Base-by-base conservation (phyloP, 2,329 filamentous ascomycete species). In the Penicillium expansum region DNA sequence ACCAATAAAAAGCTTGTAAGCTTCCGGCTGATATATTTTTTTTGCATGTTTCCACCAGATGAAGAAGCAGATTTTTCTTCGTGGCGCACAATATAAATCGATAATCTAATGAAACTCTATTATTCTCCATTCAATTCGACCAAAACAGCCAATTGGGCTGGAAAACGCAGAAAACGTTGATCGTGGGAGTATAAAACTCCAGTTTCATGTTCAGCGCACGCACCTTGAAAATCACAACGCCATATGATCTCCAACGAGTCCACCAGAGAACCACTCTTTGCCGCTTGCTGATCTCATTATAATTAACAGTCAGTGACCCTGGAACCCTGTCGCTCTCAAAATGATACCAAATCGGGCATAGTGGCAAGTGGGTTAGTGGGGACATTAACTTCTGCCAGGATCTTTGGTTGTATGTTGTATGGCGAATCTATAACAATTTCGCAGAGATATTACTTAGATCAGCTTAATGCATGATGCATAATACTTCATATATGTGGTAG, bases 401-500 rank as follows among this genome's bases (percentile, higher is more conserved):
- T 51, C 47, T 57, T n/a, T n/a, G n/a, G n/a, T n/a, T n/a, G n/a
- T n/a, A n/a, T n/a, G n/a, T n/a, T n/a, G n/a, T n/a, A 52, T 59
- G 35, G 27, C n/a, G 49, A 41, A 52, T 41, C 30, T 55, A 54
- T 53, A 45, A 33, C n/a, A 29, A 66, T 63, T 60, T 53, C 35
- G 22, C 61, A 59, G 61, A 50, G 53, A 62, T 59, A 30, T 60
- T 62, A 44, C 62, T 48, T 33, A 55, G 30, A 45, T 42, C 38
- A 38, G 60, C 24, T 22, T 41, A 14, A 20, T 30, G 8, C 29
- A 8, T 29, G 22, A 37, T 22, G 9, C 24, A 39, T 5, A n/a
- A 30, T 10, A 1, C 3, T 16, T 30, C 11, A 4, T 20, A 16
- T 16, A 20, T 20, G 6, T 20, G 1, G 18, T 2, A n/a, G 9